Evolutionary conservation across 2,329 filamentous ascomycete species (phyloP), one percentile per base, ranked within the genome.

Genomic region (Talaromyces piceae): DNA sequence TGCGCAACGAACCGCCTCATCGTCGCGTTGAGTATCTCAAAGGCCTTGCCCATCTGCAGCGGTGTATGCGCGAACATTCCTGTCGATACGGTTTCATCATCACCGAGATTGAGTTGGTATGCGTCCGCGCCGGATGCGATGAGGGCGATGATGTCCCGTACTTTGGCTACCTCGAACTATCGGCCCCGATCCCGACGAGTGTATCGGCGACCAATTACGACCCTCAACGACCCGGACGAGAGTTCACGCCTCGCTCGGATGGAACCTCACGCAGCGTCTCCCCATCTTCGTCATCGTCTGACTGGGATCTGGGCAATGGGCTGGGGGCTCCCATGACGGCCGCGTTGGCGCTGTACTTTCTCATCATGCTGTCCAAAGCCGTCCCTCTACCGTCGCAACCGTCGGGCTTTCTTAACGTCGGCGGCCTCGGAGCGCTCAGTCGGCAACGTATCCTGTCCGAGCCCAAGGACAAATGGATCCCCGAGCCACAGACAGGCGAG

Each of bases 61-160:
- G 88, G 65, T 84, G 85, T 63, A 95, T 96, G 89, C 89, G 91
- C 67, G 89, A 95, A 72, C 88, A 95, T 72, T 84, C 84, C 58
- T 94, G 88, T 66, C 84, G 91, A 53, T 97, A 96, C 68, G 91
- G 91, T 50, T 97, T 95, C 76, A 91, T 97, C 68, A 83, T 96
- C 64, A 96, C 89, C 1, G 91, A 96, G 72, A 95, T 95, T 61
- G 91, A 97, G 72, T 83, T 96, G 7, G 84, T 96, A 33, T 83
- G 93, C 60, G 89, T 95, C 1, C 88, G 91, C 61, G 88, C 87
- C 58, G 90, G 91, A 48, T 74, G 71, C 51, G 72, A 80, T 66
- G 59, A 84, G 78, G 62, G 62, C 25, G 72, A 73, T 44, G 72
- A 77, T 37, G 82, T 83, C 1, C 91, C 91, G 0, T 83, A 89